These are phyloP conservation scores for Aspergillus sp. DNA, from an alignment of 2,329 filamentous ascomycete species.

Conservation along the genomic window DNA sequence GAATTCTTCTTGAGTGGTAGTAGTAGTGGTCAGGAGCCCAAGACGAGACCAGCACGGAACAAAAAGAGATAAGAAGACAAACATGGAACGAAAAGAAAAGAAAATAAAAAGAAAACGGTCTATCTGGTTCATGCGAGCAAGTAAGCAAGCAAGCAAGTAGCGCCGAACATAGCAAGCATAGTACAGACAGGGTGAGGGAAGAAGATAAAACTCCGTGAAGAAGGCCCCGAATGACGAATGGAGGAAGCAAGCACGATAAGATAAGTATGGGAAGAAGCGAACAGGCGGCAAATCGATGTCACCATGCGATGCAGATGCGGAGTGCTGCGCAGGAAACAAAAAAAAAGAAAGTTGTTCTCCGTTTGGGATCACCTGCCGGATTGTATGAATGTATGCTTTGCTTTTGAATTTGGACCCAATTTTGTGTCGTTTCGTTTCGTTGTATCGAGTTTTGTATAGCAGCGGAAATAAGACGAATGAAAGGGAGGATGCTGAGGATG, in stretches of 20 bases:
- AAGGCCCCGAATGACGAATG: neutral
- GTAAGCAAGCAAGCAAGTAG: neutral
- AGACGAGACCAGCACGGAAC: neutral
- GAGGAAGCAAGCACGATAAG: neutral
- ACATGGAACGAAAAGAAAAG: neutral
- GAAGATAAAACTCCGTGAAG: neutral
- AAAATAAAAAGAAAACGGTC: neutral
- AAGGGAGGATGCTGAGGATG: neutral
- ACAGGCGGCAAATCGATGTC: neutral
- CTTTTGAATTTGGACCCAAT: neutral
- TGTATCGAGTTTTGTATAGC: neutral
- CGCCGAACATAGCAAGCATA: slow-evolving; percentile 8
- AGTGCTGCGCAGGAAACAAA: neutral
- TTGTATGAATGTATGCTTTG: neutral
- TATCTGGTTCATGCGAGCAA: slow-evolving; percentile 7
- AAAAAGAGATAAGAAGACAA: neutral
- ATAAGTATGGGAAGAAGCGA: neutral
- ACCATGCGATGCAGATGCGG: slow-evolving; percentile 5
- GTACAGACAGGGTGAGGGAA: neutral
- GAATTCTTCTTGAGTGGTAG: neutral
- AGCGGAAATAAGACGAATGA: neutral
- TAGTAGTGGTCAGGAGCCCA: neutral
- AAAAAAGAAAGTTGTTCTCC: neutral
- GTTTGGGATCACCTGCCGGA: neutral
- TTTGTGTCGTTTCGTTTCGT: neutral